Conservation (phyloP, 306 rosid species). For the Gillenia trifoliata region DNA sequence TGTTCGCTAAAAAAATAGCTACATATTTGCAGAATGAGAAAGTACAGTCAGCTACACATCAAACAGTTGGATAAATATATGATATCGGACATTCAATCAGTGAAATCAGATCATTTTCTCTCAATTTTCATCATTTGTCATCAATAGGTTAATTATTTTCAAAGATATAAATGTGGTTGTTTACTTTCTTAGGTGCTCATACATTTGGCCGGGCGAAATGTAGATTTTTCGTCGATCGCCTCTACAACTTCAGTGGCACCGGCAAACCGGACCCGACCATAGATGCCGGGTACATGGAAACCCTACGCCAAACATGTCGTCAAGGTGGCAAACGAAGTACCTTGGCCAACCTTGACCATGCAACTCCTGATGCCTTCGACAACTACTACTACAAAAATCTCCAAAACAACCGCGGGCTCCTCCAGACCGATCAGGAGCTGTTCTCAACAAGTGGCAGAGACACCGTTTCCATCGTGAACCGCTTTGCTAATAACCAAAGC, state of each 20-base stretch:
- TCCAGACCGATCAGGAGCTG: constrained; percentile 34
- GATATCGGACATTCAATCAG: too few species aligned
- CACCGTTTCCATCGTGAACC: constrained; percentile 24
- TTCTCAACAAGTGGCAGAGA: constrained; percentile 21
- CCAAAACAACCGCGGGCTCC: constrained; percentile 28
- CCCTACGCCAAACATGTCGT: constrained; percentile 31
- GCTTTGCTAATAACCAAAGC: constrained; percentile 21
- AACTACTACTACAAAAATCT: constrained; percentile 40
- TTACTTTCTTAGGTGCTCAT: constrained; percentile 24
- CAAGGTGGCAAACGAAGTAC: not conserved
- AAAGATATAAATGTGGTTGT: too few species aligned
- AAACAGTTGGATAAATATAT: too few species aligned
- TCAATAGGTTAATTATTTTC: too few species aligned
- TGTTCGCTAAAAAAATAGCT: too few species aligned
- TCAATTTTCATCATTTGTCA: too few species aligned
- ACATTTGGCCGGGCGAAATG: constrained; percentile 41
- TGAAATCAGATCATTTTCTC: too few species aligned
- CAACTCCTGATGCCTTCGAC: constrained; percentile 35
- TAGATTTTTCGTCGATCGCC: not conserved
- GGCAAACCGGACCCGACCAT: constrained; percentile 23
- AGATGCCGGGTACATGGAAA: constrained; percentile 16
- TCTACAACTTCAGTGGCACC: constrained; percentile 19
- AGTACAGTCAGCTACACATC: too few species aligned
- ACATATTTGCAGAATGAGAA: too few species aligned
- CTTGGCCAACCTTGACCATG: constrained; percentile 23